These are phyloP conservation scores for Mucor mucedo DNA, from an alignment of 371 early-diverging fungal species.

Conservation along the genomic window DNA sequence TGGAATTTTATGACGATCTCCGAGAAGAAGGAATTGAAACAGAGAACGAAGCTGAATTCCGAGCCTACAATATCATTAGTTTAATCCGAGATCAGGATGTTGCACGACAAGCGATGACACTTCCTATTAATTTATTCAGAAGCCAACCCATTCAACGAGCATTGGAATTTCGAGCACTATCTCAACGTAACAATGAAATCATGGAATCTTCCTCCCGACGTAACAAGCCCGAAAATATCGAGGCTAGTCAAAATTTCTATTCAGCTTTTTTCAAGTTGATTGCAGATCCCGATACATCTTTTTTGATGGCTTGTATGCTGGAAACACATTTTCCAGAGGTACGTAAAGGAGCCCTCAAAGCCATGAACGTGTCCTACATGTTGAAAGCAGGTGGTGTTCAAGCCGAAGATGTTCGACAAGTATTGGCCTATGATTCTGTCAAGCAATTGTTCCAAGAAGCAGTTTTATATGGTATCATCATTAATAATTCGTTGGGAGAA, in stretches of 20 bases:
- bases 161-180: conserved; percentile 64
- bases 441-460: conserved; percentile 41
- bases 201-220: conserved; percentile 44
- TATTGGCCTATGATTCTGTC: conserved; percentile 38
- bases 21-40: conserved; percentile 55
- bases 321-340: conserved; percentile 77
- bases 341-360: conserved; percentile 75
- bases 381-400: conserved; percentile 50
- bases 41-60: conserved; percentile 88
- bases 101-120: conserved; percentile 61
- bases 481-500: conserved; percentile 26
- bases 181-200: conserved; percentile 64
- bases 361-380: conserved; percentile 70
- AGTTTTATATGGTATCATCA: conserved; percentile 33
- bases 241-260: conserved; percentile 70
- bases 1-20: conserved; percentile 85
- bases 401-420: conserved; percentile 35
- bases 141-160: conserved; percentile 73
- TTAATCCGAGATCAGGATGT: conserved; percentile 76
- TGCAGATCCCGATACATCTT: conserved; percentile 60
- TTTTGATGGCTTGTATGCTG: conserved; percentile 77
- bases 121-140: conserved; percentile 58
- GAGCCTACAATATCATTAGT: conserved; percentile 81
- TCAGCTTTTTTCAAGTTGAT: conserved; percentile 72
- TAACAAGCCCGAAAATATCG: conserved; percentile 52